Conservation (phyloP, 2,329 filamentous ascomycete genomes). For the Tolypocladium endophyticum region DNA sequence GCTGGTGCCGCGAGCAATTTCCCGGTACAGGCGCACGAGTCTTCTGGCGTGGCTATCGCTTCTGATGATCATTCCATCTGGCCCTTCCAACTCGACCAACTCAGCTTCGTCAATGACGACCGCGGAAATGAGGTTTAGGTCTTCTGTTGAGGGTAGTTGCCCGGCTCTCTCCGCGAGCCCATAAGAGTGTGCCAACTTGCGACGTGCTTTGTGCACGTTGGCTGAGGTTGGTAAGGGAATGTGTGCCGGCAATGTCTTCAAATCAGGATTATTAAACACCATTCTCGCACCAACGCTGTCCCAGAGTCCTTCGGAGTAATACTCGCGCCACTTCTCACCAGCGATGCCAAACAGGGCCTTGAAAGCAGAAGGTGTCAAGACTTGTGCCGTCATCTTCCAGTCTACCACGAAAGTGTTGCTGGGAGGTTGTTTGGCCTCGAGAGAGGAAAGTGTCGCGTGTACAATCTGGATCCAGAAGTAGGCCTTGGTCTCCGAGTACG, state of each 20-base stretch:
- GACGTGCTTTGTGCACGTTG: not conserved
- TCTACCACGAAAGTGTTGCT: not conserved
- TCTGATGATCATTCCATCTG: not conserved
- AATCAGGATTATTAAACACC: slow-evolving; percentile 14
- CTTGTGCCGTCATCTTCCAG: not conserved
- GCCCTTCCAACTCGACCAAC: not conserved
- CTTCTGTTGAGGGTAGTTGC: not conserved
- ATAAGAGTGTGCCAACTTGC: not conserved
- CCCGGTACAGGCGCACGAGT: not conserved
- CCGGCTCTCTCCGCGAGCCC: not conserved
- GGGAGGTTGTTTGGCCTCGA: not conserved
- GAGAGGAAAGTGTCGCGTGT: slow-evolving; percentile 6
- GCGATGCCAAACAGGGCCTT: slow-evolving; percentile 11
- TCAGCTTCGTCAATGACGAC: not conserved
- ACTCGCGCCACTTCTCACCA: slow-evolving; percentile 14
- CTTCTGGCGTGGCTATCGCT: not conserved
- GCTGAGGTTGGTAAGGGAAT: not conserved
- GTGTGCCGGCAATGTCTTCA: slow-evolving; percentile 12
- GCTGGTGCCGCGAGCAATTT: not conserved
- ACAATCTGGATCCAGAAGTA: slow-evolving; percentile 21
- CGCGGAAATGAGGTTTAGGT: not conserved
- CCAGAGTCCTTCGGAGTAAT: slow-evolving; percentile 16
- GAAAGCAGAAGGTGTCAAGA: slow-evolving; percentile 4
- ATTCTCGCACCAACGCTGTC: slow-evolving; percentile 15
- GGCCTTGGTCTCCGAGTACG: slow-evolving; percentile 21